Conservation (phyloP, 2,329 filamentous ascomycete species). For the Colletotrichum eleusines region DNA sequence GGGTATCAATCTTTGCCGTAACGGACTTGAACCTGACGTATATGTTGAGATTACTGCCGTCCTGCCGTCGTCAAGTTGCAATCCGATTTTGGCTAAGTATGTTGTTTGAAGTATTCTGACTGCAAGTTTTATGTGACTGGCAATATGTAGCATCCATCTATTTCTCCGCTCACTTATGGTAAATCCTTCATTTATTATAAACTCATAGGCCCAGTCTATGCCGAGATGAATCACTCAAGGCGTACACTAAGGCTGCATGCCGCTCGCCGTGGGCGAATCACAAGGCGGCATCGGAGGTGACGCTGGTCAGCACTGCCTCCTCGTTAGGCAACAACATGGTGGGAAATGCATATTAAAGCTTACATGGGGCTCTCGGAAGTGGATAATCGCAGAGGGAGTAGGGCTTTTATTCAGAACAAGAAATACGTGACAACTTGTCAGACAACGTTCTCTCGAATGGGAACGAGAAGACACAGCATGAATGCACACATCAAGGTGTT, state of each 20-base stretch:
- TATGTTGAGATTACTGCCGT: too few species aligned
- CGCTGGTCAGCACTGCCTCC: conserved; percentile 18
- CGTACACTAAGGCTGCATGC: neutral
- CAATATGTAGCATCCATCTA: neutral
- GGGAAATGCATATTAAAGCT: neutral
- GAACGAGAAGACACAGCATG: neutral
- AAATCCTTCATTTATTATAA: neutral
- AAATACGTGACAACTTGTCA: too few species aligned
- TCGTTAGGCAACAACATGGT: conserved; percentile 20
- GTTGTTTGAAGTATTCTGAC: neutral
- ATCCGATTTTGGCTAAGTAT: neutral
- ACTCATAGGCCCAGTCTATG: too few species aligned
- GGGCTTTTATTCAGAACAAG: neutral
- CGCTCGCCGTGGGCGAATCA: neutral
- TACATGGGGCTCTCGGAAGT: neutral
- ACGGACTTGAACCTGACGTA: neutral
- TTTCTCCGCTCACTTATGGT: neutral
- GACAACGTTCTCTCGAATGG: too few species aligned
- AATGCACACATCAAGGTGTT: neutral
- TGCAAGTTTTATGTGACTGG: neutral
- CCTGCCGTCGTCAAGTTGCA: neutral
- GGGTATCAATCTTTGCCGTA: neutral
- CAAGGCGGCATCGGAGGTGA: too few species aligned
- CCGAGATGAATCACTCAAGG: neutral
- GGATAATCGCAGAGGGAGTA: neutral